These are phyloP conservation scores for Phytophthora capsici DNA, from an alignment of 352 stramenopile genomes.

Conservation along the genomic window DNA sequence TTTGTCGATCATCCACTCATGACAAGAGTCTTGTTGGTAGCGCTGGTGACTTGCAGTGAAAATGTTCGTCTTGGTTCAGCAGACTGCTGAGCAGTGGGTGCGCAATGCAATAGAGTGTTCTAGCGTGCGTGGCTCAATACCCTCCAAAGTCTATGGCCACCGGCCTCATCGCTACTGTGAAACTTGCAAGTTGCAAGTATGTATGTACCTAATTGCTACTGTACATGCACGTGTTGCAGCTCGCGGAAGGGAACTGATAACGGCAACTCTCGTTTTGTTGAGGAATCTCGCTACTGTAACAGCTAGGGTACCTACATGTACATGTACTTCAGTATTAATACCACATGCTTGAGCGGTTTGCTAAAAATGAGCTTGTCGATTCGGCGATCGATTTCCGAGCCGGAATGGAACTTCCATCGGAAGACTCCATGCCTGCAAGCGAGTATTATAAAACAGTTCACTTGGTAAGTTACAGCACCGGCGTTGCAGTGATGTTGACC, in stretches of 20 bases:
- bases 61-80: not conserved
- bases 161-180: constrained; percentile 1
- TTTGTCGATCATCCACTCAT: not conserved
- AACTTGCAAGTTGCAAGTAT: no score
- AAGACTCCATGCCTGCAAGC: constrained; percentile 12
- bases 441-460: no score
- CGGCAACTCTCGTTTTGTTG: not conserved
- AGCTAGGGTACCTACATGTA: no score
- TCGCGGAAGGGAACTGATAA: constrained; percentile 7
- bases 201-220: not conserved
- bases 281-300: not conserved
- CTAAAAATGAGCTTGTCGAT: no score
- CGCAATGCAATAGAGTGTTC: constrained; percentile 10
- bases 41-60: not conserved
- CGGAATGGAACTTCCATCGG: constrained; percentile 11
- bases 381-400: not conserved
- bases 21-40: constrained; percentile 8
- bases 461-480: constrained; percentile 16
- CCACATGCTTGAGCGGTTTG: no score
- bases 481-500: constrained; percentile 7
- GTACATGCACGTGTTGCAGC: constrained; percentile 9
- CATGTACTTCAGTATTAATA: no score
- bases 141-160: no score
- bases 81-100: not conserved
- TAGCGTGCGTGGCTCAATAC: constrained; percentile 17